Evolutionary conservation across 2,329 filamentous ascomycete genomes (phyloP).

Genomic region (Claviceps cyperi): DNA sequence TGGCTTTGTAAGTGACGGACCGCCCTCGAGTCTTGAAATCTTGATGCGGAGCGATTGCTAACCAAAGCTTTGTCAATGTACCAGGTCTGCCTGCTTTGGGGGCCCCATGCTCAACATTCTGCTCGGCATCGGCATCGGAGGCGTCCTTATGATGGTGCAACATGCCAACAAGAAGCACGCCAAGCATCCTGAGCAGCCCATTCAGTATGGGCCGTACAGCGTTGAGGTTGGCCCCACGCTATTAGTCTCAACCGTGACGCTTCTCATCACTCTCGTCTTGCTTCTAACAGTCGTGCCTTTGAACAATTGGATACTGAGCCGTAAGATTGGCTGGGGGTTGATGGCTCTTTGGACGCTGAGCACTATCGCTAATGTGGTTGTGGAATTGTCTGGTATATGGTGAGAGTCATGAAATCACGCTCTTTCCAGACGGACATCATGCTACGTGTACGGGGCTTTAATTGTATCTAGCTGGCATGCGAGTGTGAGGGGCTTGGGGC

Average conservation of each 20-base stretch:
- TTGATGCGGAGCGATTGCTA: not conserved
- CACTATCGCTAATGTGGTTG: conserved; percentile 65
- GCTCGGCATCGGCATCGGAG: conserved; percentile 82
- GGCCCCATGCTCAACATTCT: conserved; percentile 97
- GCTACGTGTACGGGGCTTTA: not conserved
- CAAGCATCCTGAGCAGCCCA: conserved; percentile 50
- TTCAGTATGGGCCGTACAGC: conserved; percentile 61
- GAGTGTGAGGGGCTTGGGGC: too few species aligned
- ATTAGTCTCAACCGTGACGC: conserved; percentile 69
- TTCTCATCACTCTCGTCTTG: conserved; percentile 65
- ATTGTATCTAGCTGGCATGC: not conserved
- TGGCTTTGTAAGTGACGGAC: conserved; percentile 54
- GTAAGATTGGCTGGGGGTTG: conserved; percentile 66
- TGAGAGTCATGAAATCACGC: conserved; percentile 9
- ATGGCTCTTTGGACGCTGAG: conserved; percentile 70
- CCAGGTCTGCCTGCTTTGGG: conserved; percentile 80
- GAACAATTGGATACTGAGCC: conserved; percentile 76
- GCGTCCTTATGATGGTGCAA: conserved; percentile 71
- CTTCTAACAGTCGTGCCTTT: conserved; percentile 68
- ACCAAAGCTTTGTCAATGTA: not conserved
- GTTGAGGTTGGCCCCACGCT: conserved; percentile 76
- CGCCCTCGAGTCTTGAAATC: not conserved
- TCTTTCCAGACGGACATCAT: too few species aligned
- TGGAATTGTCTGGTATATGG: conserved; percentile 54
- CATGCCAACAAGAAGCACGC: conserved; percentile 49